These are phyloP conservation scores for Thielaviopsis populi DNA, from an alignment of 2,329 filamentous ascomycete species.

Conservation along the genomic window DNA sequence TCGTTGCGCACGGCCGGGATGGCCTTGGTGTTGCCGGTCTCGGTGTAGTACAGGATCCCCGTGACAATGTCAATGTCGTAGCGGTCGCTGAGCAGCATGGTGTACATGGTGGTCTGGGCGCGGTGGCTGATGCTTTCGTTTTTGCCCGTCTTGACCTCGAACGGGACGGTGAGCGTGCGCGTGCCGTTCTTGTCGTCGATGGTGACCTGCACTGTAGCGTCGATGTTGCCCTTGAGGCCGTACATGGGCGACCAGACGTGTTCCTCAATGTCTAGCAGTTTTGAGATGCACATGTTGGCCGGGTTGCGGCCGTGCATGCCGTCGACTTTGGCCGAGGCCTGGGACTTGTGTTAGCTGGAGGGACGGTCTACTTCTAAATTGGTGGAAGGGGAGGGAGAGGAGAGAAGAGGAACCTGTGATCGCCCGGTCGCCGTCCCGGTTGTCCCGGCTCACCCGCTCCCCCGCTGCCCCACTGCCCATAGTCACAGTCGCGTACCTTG, in stretches of 20 bases:
- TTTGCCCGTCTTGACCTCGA: slow-evolving; percentile 91
- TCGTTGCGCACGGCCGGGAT: slow-evolving; percentile 78
- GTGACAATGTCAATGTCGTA: slow-evolving; percentile 88
- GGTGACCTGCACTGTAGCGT: slow-evolving; percentile 82
- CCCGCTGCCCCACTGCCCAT: too few relatives aligned
- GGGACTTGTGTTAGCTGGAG: neutral
- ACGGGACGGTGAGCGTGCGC: slow-evolving; percentile 67
- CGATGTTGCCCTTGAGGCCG: slow-evolving; percentile 92
- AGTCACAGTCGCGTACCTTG: slow-evolving; percentile 45
- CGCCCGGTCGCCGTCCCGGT: too few relatives aligned
- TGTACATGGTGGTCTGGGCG: slow-evolving; percentile 90
- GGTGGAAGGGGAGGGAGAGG: too few relatives aligned
- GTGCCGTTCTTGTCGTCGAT: slow-evolving; percentile 55
- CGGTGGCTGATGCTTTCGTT: slow-evolving; percentile 69
- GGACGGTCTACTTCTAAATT: too few relatives aligned
- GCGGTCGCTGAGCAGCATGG: slow-evolving; percentile 76
- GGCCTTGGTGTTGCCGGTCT: slow-evolving; percentile 70
- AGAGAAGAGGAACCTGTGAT: too few relatives aligned
- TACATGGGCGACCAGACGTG: slow-evolving; percentile 98
- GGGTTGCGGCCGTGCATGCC: slow-evolving; percentile 58
- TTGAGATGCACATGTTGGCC: slow-evolving; percentile 72
- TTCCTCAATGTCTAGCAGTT: slow-evolving; percentile 90
- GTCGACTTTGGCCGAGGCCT: slow-evolving; percentile 58
- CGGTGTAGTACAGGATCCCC: slow-evolving; percentile 89
- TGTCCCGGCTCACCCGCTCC: too few relatives aligned